Evolutionary conservation across 106 monocot genomes (phyloP).

Genomic region (Dendrobium catenatum): DNA sequence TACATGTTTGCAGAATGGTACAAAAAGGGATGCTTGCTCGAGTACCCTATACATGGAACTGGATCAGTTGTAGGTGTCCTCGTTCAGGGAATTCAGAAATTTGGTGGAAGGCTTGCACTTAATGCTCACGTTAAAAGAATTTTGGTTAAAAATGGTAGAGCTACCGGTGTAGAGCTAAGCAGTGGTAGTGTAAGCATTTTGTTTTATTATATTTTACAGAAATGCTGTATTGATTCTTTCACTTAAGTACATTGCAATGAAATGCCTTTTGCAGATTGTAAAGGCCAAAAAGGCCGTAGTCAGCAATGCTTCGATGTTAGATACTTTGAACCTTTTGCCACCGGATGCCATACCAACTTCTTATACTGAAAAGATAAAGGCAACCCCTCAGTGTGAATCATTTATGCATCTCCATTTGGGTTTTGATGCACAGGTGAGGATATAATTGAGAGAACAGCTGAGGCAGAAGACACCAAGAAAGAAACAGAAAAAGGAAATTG

Average conservation of each 20-base stretch:
- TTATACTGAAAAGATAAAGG: slow-evolving; percentile 51
- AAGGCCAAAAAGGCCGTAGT: slow-evolving; percentile 89
- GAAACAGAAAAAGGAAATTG: no score
- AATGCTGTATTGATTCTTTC: neutral
- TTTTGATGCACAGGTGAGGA: slow-evolving; percentile 65
- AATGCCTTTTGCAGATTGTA: slow-evolving; percentile 45
- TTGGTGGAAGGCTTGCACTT: slow-evolving; percentile 77
- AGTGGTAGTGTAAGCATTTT: slow-evolving; percentile 63
- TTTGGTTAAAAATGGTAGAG: slow-evolving; percentile 82
- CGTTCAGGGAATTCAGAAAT: slow-evolving; percentile 73
- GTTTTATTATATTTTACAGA: neutral
- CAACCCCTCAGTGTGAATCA: slow-evolving; percentile 85
- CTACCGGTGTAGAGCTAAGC: slow-evolving; percentile 67
- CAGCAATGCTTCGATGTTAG: slow-evolving; percentile 99
- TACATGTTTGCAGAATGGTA: slow-evolving; percentile 99
- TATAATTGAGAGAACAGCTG: no score
- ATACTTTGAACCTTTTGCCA: slow-evolving; percentile 75
- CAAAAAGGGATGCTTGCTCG: slow-evolving; percentile 84
- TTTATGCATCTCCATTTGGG: slow-evolving; percentile 99
- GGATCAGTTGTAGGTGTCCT: slow-evolving; percentile 72
- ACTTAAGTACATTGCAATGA: neutral
- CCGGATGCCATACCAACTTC: slow-evolving; percentile 36
- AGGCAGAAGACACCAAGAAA: no score
- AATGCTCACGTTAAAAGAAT: slow-evolving; percentile 72
- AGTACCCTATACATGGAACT: slow-evolving; percentile 82